Base-by-base conservation (phyloP, 1,139 yeast genomes). In the Debaryomyces nepalensis region DNA sequence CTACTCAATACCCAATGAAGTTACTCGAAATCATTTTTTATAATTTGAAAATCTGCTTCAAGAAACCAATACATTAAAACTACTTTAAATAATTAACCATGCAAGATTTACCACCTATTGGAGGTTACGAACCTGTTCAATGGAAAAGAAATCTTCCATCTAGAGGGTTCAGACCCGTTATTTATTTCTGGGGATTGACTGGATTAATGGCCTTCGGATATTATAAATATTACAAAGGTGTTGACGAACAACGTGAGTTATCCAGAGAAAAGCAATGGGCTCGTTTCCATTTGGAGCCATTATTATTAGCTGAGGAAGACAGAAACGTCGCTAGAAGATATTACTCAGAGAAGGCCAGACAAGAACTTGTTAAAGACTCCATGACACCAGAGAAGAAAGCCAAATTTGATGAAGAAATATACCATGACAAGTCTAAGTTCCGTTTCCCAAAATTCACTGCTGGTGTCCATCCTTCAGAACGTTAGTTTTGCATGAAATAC, bases 61-160 rank as follows among this genome's bases (percentile, higher is more conserved):
- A 31, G 11, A 19, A n/a, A 20, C 5, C 34, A 1, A 20, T 20
- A 18, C 36, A 12, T 16, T 29, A 11, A 22, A 34, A 11, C 26
- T 26, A 21, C 24, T 15, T 26, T 32, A 26, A 20, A 24, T 12
- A 23, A 33, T 20, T 39, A 15, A 42, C 23, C 16, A 73, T 73
- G 78, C 96, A 88, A 76, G 96, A 88, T 61, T 73, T 88, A 61
- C 96, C 96, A 61, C 96, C 96, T 50, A 73, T 80, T 55, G 90
- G 88, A 49, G 96, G 96, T 55, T 88, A 87, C 58, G 91, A 84
- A 53, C 86, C 88, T 40, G 79, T 88, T 47, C 96, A 88, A 70
- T 88, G 96, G 95, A 86, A 84, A 70, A 80, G 96, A 66, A 85
- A 87, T 64, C 69, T 88, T 46, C 96, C 96, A 26, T 70, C 95